Base-by-base conservation (phyloP, 1,284 basidiomycete species). In the Clitocybe nebularis region DNA sequence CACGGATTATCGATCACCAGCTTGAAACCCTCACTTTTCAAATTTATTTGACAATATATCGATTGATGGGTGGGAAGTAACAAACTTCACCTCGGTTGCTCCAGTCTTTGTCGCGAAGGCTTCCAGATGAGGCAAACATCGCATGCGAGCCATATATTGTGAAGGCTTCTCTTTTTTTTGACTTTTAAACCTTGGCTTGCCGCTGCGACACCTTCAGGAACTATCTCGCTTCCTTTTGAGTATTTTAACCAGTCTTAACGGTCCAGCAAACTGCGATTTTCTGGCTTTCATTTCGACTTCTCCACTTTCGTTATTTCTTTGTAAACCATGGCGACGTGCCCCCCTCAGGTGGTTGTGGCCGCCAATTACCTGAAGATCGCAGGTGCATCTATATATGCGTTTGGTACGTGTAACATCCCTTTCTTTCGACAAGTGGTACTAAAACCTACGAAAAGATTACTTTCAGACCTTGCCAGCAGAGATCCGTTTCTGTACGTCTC, bases 301-400 rank as follows among this genome's bases (percentile, higher is more conserved):
- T 19, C n/a, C 22, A 23, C 17, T 14, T 33, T 36, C 26, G 17
- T 34, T 28, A 36, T 10, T 25, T n/a, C 22, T 44, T 32, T 24
- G 16, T 8, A 23, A n/a, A 41, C 21, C 26, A 46, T 52, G 43
- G 26, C 28, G 25, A 39, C 32, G 25, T 28, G 6, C 24, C 23
- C 13, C 7, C 13, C 23, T 10, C 25, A 5, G 11, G 26, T 40
- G 24, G 39, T 34, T n/a, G 22, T 45, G 16, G 46, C 39, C 16
- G 48, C 46, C 5, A 52, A 47, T 21, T 52, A 52, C 14, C 17
- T 52, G 49, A 52, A 52, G 35, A 48, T 52, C 23, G 51, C 49
- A 24, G 43, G 43, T 8, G 51, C 43, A 19, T 52, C 51, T 14
- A 52, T 52, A 23, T 52, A 42, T 40, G 46, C 34, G n/a, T 52